phyloP scores from a whole-genome alignment of 192 early-diverging fungal species.

The Geranomyces michiganensis region DNA sequence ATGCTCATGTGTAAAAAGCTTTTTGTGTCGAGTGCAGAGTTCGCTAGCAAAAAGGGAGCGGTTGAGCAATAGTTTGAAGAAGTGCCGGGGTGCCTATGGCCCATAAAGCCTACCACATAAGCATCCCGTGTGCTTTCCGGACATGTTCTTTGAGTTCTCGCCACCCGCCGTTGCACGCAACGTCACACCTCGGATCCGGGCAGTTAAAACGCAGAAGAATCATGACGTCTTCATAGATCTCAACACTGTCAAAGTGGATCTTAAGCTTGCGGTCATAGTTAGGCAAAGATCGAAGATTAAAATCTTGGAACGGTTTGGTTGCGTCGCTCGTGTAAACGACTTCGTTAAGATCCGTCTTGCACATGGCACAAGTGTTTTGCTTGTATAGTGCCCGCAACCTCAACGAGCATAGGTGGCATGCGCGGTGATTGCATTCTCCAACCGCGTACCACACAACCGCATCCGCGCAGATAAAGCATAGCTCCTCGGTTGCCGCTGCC shows the following conservation, averaged over 20 bases:
- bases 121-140: conserved; percentile 70
- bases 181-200: conserved; percentile 77
- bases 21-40: conserved; percentile 85
- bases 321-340: conserved; percentile 77
- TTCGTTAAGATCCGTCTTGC: conserved; percentile 84
- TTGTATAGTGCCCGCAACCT: conserved; percentile 89
- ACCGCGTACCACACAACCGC: conserved; percentile 79
- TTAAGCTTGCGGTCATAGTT: conserved; percentile 66
- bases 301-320: conserved; percentile 50
- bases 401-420: conserved; percentile 91
- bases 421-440: conserved; percentile 88
- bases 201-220: conserved; percentile 84
- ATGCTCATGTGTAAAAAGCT: conserved; percentile 93
- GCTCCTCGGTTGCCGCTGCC: conserved; percentile 10
- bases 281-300: conserved; percentile 50
- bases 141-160: conserved; percentile 81
- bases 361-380: conserved; percentile 81
- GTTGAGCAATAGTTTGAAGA: background rate
- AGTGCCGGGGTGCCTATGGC: background rate
- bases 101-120: conserved; percentile 68
- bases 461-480: conserved; percentile 91
- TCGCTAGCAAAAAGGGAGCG: conserved; percentile 59
- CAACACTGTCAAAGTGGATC: conserved; percentile 75
- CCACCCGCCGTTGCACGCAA: conserved; percentile 78
- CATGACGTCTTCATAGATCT: conserved; percentile 75